phyloP scores from a whole-genome alignment of 1,284 basidiomycete species.

The Trametes pubescens region DNA sequence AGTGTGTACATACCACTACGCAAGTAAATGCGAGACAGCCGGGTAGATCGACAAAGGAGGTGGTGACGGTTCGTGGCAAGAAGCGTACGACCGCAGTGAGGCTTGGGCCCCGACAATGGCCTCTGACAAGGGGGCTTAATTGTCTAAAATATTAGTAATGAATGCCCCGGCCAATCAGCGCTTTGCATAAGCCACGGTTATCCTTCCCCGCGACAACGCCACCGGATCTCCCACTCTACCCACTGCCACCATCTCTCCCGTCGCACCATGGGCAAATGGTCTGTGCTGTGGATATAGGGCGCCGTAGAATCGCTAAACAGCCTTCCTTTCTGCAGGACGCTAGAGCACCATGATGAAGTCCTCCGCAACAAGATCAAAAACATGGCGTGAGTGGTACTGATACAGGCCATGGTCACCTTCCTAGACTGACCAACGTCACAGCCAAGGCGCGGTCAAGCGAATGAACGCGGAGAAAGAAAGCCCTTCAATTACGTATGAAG shows the following conservation, averaged over 20 bases:
- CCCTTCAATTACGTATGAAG: slow-evolving; percentile 68
- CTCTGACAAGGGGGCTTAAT: slow-evolving; percentile 11
- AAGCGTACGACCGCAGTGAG: slow-evolving; percentile 18
- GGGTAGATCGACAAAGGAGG: slow-evolving; percentile 18
- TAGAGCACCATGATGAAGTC: slow-evolving; percentile 72
- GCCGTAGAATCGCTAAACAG: slow-evolving; percentile 14
- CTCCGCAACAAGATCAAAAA: slow-evolving; percentile 72
- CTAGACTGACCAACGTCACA: slow-evolving; percentile 38
- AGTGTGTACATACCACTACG: slow-evolving; percentile 28
- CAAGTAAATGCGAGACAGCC: slow-evolving; percentile 22
- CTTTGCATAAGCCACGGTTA: slow-evolving; percentile 3
- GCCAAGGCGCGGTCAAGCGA: slow-evolving; percentile 71
- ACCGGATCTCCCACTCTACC: slow-evolving; percentile 17
- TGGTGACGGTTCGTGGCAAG: slow-evolving; percentile 32
- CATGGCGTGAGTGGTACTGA: slow-evolving; percentile 67
- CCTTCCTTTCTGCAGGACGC: slow-evolving; percentile 56
- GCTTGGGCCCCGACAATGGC: slow-evolving; percentile 10
- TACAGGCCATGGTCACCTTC: not conserved
- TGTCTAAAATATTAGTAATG: slow-evolving; percentile 10
- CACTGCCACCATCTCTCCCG: slow-evolving; percentile 24
- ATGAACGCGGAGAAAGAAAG: slow-evolving; percentile 65
- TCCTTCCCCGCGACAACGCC: slow-evolving; percentile 24
- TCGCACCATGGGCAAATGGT: slow-evolving; percentile 44
- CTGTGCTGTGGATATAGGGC: slow-evolving; percentile 12
- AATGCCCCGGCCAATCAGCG: slow-evolving; percentile 19